Percentiles rank a stretch among this genome's conserved stretches.
These are phyloP conservation scores for Straminergon stramineum DNA, from an alignment of 225 moss, liverwort and hornwort species.

Conservation along the genomic window DNA sequence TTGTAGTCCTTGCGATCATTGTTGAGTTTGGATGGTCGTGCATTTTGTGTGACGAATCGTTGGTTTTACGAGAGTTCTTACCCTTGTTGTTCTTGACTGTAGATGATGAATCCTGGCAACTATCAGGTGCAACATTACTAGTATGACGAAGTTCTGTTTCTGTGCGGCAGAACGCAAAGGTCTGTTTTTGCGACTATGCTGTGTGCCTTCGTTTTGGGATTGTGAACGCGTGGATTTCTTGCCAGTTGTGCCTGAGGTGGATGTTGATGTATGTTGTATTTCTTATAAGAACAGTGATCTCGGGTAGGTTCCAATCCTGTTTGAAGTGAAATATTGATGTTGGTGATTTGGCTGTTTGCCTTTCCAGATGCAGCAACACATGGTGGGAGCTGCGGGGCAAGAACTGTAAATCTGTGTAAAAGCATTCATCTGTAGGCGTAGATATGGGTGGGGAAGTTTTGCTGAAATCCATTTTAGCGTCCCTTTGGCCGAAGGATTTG, in stretches of 20 bases:
- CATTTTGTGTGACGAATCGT: background rate
- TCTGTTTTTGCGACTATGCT: background rate
- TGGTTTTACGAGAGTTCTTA: background rate
- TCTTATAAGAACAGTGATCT: background rate
- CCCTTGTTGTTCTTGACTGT: background rate
- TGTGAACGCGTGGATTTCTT: background rate
- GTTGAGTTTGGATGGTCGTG: background rate
- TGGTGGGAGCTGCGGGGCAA: constrained; percentile 44
- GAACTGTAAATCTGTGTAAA: constrained; percentile 67
- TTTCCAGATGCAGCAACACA: constrained; percentile 46
- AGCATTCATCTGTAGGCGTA: constrained; percentile 29
- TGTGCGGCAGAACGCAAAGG: constrained; percentile 15
- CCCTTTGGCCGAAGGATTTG: background rate
- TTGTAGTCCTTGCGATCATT: background rate
- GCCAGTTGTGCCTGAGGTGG: background rate
- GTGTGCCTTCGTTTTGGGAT: background rate
- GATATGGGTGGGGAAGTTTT: constrained; percentile 9
- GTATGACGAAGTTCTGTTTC: constrained; percentile 2
- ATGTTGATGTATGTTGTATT: too few species aligned
- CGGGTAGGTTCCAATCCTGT: background rate
- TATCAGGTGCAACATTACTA: constrained; percentile 69
- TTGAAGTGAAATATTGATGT: background rate
- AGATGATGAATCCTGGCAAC: constrained; percentile 72
- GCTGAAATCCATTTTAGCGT: background rate
- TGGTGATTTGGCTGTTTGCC: background rate